These are phyloP conservation scores for Pterulicium gracile DNA, from an alignment of 1,284 basidiomycete species.

Conservation along the genomic window DNA sequence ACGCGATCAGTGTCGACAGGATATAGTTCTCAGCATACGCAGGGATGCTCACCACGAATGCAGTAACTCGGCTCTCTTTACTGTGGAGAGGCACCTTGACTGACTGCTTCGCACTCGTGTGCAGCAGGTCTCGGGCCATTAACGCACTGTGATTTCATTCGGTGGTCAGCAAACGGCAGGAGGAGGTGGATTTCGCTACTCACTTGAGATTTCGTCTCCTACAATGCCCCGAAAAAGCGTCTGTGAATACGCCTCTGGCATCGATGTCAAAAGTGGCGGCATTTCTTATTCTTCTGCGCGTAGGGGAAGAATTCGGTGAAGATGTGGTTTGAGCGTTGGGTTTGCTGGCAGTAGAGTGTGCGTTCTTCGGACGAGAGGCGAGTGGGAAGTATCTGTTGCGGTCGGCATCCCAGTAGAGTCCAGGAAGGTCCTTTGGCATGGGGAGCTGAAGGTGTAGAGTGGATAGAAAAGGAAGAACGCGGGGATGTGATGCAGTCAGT, in stretches of 20 bases:
- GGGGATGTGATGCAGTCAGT: slow-evolving; percentile 1
- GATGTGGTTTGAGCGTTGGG: neutral
- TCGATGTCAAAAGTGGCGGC: neutral
- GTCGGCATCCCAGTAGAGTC: slow-evolving; percentile 38
- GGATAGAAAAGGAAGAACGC: neutral
- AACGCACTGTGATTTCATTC: neutral
- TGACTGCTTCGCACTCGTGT: neutral
- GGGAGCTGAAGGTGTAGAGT: neutral
- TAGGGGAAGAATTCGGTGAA: neutral
- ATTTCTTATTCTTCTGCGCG: neutral
- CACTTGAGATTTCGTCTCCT: neutral
- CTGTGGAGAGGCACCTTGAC: neutral
- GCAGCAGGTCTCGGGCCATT: neutral
- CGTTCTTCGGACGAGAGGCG: slow-evolving; percentile 22
- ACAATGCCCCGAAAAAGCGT: neutral
- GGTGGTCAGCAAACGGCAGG: neutral
- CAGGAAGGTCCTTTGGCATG: slow-evolving; percentile 38
- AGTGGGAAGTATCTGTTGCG: slow-evolving; percentile 45
- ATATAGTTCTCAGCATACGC: neutral
- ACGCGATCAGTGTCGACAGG: neutral
- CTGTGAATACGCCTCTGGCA: neutral
- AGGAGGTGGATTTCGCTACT: neutral
- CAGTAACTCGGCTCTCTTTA: slow-evolving; percentile 14
- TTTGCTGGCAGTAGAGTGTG: neutral
- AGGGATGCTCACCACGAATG: neutral